phyloP scores from a whole-genome alignment of 331 rosid genomes.

The Quercus phellos region DNA sequence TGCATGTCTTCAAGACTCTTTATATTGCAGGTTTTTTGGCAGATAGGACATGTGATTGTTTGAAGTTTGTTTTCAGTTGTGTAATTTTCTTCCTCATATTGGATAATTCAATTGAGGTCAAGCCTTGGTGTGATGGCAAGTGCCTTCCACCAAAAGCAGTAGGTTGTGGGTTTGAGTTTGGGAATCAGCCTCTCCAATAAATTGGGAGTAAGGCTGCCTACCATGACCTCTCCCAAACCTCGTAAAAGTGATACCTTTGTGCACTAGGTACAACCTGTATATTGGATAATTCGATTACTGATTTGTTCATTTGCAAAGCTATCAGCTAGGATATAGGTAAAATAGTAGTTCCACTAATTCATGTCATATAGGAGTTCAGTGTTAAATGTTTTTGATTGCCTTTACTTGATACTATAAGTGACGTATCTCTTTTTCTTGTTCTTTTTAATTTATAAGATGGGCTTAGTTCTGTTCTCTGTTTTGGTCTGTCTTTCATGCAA shows the following conservation, averaged over 20 bases:
- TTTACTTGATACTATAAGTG: not conserved
- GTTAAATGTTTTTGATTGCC: not conserved
- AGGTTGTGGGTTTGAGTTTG: too few relatives aligned
- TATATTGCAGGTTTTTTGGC: conserved; percentile 1
- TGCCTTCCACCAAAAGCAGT: too few relatives aligned
- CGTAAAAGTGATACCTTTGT: too few relatives aligned
- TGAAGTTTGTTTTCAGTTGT: conserved; percentile 3
- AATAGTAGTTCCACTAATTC: not conserved
- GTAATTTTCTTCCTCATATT: not conserved
- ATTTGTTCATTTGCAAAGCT: not conserved
- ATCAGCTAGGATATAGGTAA: not conserved
- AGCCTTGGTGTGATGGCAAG: too few relatives aligned
- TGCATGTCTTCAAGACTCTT: conserved; percentile 21
- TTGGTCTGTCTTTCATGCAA: not conserved
- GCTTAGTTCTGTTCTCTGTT: not conserved
- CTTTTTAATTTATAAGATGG: not conserved
- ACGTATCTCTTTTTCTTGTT: not conserved
- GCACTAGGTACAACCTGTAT: too few relatives aligned
- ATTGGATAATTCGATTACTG: not conserved
- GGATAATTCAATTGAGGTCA: not conserved
- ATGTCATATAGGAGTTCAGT: not conserved
- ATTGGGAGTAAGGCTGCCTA: too few relatives aligned
- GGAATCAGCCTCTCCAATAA: too few relatives aligned
- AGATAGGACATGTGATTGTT: conserved; percentile 8
- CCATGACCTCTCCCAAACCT: too few relatives aligned